These are phyloP conservation scores for Quercus aquifolioides DNA, from an alignment of 306 rosid genomes.

Conservation along the genomic window DNA sequence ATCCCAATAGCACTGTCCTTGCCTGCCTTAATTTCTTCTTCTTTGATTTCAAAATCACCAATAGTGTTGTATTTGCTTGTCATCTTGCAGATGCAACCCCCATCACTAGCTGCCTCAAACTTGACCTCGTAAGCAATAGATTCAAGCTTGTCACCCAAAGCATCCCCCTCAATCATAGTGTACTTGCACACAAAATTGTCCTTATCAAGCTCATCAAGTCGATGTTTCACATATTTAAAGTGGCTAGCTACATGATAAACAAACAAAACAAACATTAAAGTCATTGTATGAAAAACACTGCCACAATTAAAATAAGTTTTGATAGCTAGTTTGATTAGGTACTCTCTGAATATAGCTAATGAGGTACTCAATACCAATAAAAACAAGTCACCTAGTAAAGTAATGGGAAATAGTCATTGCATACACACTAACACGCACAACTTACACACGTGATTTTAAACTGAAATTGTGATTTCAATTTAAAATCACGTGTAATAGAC, in stretches of 20 bases:
- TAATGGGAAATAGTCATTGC: too few relatives aligned
- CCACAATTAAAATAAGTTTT: background rate
- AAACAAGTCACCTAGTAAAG: too few relatives aligned
- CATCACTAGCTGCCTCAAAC: slow-evolving; percentile 60
- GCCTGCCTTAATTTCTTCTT: slow-evolving; percentile 64
- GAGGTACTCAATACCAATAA: too few relatives aligned
- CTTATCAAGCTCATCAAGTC: slow-evolving; percentile 53
- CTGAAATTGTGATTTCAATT: too few relatives aligned
- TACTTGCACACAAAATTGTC: slow-evolving; percentile 61
- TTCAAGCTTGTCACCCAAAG: slow-evolving; percentile 67
- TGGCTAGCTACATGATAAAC: slow-evolving; percentile 41
- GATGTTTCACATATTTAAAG: slow-evolving; percentile 55
- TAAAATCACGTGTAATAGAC: too few relatives aligned
- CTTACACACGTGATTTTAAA: too few relatives aligned
- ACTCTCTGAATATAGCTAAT: too few relatives aligned
- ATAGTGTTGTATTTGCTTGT: slow-evolving; percentile 49
- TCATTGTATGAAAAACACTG: background rate
- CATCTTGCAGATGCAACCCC: slow-evolving; percentile 60
- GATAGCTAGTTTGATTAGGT: background rate
- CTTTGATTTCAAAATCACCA: slow-evolving; percentile 45
- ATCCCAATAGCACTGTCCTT: slow-evolving; percentile 64
- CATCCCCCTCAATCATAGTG: slow-evolving; percentile 73
- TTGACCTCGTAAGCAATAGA: slow-evolving; percentile 62
- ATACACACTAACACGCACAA: too few relatives aligned
- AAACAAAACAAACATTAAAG: background rate